Base-by-base conservation (phyloP, 208 protist species). In the Trypanosoma congolense region DNA sequence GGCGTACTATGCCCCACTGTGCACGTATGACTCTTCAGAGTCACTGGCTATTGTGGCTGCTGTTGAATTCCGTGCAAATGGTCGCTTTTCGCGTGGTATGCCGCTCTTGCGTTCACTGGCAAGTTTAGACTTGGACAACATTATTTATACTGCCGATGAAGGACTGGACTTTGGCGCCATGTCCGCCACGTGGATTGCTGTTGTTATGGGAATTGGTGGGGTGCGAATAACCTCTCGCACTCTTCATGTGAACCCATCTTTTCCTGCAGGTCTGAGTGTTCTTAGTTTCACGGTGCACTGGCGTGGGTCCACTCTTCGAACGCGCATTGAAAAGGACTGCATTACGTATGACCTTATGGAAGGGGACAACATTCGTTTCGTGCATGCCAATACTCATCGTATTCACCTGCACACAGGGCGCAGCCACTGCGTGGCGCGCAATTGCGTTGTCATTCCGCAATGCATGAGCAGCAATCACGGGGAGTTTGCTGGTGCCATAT, bases 121-220 rank as follows among this genome's bases (percentile, higher is more conserved):
- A 5, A 76, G 83, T 64, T 66, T 95, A 1, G 84, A 93, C 63
- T 67, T 95, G 8, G 88, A 93, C 61, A 92, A 95, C 65, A 78
- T 95, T 41, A 73, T 83, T 30, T 90, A 89, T 68, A 77, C 76
- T 6, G 78, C 80, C 0, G 85, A 93, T 45, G 83, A 91, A 36
- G 88, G 88, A n/a, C 67, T 95, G 26, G 65, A 95, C 79, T 88
- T 90, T 63, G 70, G 78, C 40, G 77, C 80, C 25, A 92, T 95
- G 68, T 76, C 80, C 9, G 35, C 62, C 26, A 65, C 79, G 18
- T 71, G 82, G 52, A 60, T 80, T 9, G 72, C 75, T 12, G 55
- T 95, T 45, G 81, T 88, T 22, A 72, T 62, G 43, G 88, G 88
- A 30, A 79, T 90, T 46, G 88, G 88, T 19, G 83, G 88, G n/a